These are phyloP conservation scores for Aspergillus saccharolyticus DNA, from an alignment of 495 filamentous ascomycete genomes.

Conservation along the genomic window DNA sequence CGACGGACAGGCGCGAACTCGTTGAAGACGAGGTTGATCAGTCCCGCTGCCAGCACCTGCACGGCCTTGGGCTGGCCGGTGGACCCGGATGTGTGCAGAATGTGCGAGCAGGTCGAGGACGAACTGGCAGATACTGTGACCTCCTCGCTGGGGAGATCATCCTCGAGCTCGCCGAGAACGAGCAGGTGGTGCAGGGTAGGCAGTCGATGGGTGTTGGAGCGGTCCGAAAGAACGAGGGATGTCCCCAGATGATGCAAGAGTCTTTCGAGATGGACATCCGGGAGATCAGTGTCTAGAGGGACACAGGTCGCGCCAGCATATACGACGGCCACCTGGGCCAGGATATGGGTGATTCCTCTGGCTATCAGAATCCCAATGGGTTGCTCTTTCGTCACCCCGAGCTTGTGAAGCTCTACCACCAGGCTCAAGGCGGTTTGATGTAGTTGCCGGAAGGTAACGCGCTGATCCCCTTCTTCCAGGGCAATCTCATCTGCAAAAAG, in stretches of 20 bases:
- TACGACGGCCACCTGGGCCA: slow-evolving; percentile 7
- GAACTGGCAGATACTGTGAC: background rate
- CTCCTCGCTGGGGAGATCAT: background rate
- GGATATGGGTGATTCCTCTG: slow-evolving; percentile 4
- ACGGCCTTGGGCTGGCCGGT: slow-evolving; percentile 24
- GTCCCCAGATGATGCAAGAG: slow-evolving; percentile 2
- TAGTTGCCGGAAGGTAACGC: background rate
- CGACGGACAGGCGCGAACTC: slow-evolving; percentile 12
- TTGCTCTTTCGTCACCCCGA: background rate
- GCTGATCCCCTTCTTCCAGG: background rate
- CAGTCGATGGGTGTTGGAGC: background rate
- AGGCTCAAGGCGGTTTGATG: background rate
- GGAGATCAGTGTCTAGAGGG: slow-evolving; percentile 2
- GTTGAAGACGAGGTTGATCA: slow-evolving; percentile 19
- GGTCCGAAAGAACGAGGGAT: background rate
- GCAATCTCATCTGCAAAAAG: background rate
- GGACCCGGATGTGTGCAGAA: slow-evolving; percentile 25
- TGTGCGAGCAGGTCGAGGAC: slow-evolving; percentile 10
- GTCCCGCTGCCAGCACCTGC: slow-evolving; percentile 15
- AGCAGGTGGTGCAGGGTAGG: background rate
- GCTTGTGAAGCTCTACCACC: background rate
- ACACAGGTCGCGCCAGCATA: slow-evolving; percentile 8
- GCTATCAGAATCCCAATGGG: slow-evolving; percentile 7
- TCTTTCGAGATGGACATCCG: background rate
- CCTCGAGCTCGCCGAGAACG: no score